Evolutionary conservation across 2,329 filamentous ascomycete genomes (phyloP).

Genomic region (Ophiosphaerella korrae): DNA sequence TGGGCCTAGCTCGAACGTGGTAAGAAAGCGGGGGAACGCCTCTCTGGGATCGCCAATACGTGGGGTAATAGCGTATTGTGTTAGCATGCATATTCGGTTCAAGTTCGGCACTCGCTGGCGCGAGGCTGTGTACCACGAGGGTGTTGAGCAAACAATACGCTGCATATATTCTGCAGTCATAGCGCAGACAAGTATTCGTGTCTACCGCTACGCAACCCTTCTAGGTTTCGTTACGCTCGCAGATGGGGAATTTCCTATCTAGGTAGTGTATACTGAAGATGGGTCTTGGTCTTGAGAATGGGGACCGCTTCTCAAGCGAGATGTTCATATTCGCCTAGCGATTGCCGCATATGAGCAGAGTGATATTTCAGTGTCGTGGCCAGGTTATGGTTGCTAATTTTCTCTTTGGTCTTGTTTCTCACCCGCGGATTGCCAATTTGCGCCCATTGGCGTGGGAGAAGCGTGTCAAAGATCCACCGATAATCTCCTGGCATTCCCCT

Average conservation of each 20-base stretch:
- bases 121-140: constrained; percentile 38
- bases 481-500: constrained; percentile 26
- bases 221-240: constrained; percentile 19
- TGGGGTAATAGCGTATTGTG: constrained; percentile 43
- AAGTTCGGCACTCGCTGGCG: constrained; percentile 28
- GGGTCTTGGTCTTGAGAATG: not conserved
- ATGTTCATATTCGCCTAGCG: not conserved
- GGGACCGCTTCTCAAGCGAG: not conserved
- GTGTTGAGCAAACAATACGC: constrained; percentile 14
- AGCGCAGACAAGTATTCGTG: constrained; percentile 9
- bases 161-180: constrained; percentile 17
- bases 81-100: constrained; percentile 28
- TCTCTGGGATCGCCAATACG: constrained; percentile 40
- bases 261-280: constrained; percentile 19
- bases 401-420: constrained; percentile 14
- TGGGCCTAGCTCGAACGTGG: constrained; percentile 28
- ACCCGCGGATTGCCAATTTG: constrained; percentile 20
- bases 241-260: constrained; percentile 22
- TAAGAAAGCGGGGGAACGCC: constrained; percentile 43
- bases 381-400: not conserved
- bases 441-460: constrained; percentile 42
- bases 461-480: constrained; percentile 20
- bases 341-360: not conserved
- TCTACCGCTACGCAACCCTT: constrained; percentile 13
- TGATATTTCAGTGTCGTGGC: not conserved